Conservation (phyloP, 2,329 filamentous ascomycete genomes). For the Arthrobotrys sinensis region DNA sequence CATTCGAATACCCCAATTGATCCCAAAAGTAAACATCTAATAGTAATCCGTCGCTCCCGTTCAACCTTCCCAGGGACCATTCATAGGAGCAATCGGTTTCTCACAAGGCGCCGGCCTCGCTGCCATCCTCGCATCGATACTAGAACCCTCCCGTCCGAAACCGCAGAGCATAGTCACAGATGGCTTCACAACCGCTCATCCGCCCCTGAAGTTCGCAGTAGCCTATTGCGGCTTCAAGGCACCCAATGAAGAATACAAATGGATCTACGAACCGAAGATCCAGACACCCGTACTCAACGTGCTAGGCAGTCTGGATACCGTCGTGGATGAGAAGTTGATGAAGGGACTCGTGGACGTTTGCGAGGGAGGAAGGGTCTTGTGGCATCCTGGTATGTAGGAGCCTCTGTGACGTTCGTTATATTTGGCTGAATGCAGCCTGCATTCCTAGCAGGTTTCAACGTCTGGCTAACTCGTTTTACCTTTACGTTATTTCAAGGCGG, state of each 20-base stretch:
- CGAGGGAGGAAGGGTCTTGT: conserved; percentile 73
- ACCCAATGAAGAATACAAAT: conserved; percentile 71
- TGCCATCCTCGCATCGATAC: conserved; percentile 73
- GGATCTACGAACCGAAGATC: conserved; percentile 75
- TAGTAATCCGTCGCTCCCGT: conserved; percentile 36
- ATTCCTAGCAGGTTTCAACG: conserved; percentile 24
- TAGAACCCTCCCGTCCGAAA: conserved; percentile 70
- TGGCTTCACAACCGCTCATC: conserved; percentile 69
- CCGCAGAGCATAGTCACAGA: conserved; percentile 19
- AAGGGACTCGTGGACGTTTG: conserved; percentile 74
- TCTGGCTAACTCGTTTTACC: conserved; percentile 4
- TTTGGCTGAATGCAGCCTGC: conserved; percentile 1
- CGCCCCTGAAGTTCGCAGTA: conserved; percentile 75
- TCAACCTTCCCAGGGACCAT: conserved; percentile 70
- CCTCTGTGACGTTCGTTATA: background rate
- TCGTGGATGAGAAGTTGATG: conserved; percentile 75
- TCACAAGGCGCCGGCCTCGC: conserved; percentile 75
- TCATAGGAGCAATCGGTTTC: conserved; percentile 75
- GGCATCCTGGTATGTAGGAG: conserved; percentile 73
- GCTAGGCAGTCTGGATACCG: conserved; percentile 76
- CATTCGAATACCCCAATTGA: conserved; percentile 15
- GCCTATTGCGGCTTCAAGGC: conserved; percentile 76
- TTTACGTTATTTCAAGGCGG: conserved; percentile 66
- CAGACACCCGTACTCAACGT: conserved; percentile 76
- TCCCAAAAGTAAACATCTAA: conserved; percentile 29